phyloP scores from a whole-genome alignment of 176 grass and related monocot species.

The Carex parvula region DNA sequence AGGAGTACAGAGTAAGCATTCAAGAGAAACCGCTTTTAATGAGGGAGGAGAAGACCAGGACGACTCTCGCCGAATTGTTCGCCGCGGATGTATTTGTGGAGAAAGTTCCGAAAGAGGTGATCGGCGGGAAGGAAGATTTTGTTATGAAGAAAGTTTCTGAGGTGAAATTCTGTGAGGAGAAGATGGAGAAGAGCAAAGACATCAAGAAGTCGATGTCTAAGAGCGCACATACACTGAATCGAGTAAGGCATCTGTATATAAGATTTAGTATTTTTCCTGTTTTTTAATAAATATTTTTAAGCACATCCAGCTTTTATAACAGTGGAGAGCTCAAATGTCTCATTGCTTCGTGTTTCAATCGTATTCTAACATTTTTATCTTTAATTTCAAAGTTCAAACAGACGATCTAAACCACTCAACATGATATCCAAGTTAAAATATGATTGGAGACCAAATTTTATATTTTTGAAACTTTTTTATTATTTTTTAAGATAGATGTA shows the following conservation, averaged over 20 bases:
- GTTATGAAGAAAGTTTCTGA: slow-evolving; percentile 20
- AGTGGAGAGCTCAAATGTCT: too few species aligned
- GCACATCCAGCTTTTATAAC: neutral
- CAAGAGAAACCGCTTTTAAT: slow-evolving; percentile 76
- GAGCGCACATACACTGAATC: slow-evolving; percentile 53
- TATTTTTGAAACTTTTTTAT: too few species aligned
- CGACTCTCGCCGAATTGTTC: slow-evolving; percentile 93
- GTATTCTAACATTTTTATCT: too few species aligned
- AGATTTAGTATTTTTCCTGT: slow-evolving; percentile 3
- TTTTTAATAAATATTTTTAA: neutral
- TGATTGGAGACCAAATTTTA: too few species aligned
- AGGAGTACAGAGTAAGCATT: slow-evolving; percentile 38
- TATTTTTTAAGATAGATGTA: too few species aligned
- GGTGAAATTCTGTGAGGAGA: slow-evolving; percentile 31
- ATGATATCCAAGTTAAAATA: too few species aligned
- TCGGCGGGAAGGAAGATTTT: neutral
- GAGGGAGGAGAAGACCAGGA: slow-evolving; percentile 70
- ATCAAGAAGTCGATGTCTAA: slow-evolving; percentile 28
- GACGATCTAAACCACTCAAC: too few species aligned
- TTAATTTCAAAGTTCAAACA: too few species aligned
- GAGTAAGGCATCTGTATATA: slow-evolving; percentile 48
- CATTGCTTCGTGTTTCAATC: too few species aligned
- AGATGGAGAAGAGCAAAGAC: slow-evolving; percentile 50
- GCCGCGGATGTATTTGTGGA: slow-evolving; percentile 56
- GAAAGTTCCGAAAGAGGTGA: slow-evolving; percentile 28